Evolutionary conservation across 169 alveolate species (phyloP).

Genomic region (Cystoisospora suis): DNA sequence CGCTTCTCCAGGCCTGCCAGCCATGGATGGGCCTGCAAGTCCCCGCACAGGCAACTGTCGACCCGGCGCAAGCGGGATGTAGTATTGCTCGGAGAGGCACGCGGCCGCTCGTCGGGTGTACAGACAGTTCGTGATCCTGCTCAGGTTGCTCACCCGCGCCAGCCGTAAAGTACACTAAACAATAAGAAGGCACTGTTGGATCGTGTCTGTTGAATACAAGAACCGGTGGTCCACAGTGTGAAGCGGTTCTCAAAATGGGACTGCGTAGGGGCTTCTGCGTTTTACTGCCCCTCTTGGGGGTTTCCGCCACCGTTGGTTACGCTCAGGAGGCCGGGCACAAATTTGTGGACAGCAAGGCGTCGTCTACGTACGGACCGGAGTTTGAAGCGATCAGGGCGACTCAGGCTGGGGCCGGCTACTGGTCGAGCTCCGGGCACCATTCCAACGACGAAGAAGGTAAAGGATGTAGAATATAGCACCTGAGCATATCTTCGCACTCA

Average conservation of each 20-base stretch:
- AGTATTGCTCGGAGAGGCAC: too few relatives aligned
- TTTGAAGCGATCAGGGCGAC: constrained; percentile 64
- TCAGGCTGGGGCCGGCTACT: constrained; percentile 65
- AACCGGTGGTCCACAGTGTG: neutral
- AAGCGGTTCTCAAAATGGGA: neutral
- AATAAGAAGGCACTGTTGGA: constrained; percentile 20
- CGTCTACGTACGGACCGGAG: constrained; percentile 59
- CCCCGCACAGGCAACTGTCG: too few relatives aligned
- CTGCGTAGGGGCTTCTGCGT: neutral
- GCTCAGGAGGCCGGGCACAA: constrained; percentile 30
- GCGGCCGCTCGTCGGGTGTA: too few relatives aligned
- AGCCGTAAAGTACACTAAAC: neutral
- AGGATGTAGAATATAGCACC: neutral
- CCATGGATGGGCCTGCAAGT: too few relatives aligned
- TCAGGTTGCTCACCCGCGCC: too few relatives aligned
- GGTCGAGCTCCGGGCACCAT: constrained; percentile 69
- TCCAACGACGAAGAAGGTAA: constrained; percentile 63
- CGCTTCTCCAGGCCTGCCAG: too few relatives aligned
- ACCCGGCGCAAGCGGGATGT: too few relatives aligned
- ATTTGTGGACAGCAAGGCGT: constrained; percentile 52
- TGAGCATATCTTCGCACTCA: too few relatives aligned
- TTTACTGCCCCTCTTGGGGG: neutral
- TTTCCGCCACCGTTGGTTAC: neutral
- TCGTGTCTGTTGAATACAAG: neutral
- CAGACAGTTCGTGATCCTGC: too few relatives aligned